A percentile compares a stretch with the other conserved stretches of the same genome.
Conservation (phyloP, 2,329 filamentous ascomycete genomes). For the Ophiostoma fasciatum region DNA sequence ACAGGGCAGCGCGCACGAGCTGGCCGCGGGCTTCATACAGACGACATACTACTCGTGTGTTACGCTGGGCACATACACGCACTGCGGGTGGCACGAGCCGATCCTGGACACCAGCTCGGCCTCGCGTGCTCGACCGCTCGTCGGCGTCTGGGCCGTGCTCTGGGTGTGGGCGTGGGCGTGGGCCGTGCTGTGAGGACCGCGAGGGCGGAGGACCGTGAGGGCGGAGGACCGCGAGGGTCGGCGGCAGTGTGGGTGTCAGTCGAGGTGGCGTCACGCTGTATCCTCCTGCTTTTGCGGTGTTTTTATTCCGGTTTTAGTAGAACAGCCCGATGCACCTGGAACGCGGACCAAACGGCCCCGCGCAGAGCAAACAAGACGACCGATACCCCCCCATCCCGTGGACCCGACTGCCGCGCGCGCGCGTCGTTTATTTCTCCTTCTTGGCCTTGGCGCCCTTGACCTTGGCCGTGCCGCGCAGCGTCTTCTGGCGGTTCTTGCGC, state of each 20-base stretch:
- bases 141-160: background rate
- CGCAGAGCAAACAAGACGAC: slow-evolving; percentile 3
- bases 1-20: no score
- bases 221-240: no score
- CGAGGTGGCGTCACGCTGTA: no score
- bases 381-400: no score
- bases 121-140: background rate
- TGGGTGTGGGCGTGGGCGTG: no score
- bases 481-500: slow-evolving; percentile 99
- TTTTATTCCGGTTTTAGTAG: slow-evolving; percentile 6
- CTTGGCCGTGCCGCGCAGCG: slow-evolving; percentile 95
- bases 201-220: no score
- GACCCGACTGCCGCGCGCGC: no score
- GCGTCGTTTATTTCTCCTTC: slow-evolving; percentile 79
- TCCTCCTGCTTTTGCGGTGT: slow-evolving; percentile 4
- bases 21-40: slow-evolving; percentile 21
- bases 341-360: background rate
- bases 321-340: background rate
- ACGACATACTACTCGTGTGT: slow-evolving; percentile 26
- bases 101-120: slow-evolving; percentile 16
- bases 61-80: slow-evolving; percentile 17
- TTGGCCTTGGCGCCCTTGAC: slow-evolving; percentile 88
- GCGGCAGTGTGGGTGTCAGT: no score
- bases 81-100: slow-evolving; percentile 25
- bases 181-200: no score